These are phyloP conservation scores for Globisporangium recalcitrans DNA, from an alignment of 352 stramenopile genomes.

Conservation along the genomic window DNA sequence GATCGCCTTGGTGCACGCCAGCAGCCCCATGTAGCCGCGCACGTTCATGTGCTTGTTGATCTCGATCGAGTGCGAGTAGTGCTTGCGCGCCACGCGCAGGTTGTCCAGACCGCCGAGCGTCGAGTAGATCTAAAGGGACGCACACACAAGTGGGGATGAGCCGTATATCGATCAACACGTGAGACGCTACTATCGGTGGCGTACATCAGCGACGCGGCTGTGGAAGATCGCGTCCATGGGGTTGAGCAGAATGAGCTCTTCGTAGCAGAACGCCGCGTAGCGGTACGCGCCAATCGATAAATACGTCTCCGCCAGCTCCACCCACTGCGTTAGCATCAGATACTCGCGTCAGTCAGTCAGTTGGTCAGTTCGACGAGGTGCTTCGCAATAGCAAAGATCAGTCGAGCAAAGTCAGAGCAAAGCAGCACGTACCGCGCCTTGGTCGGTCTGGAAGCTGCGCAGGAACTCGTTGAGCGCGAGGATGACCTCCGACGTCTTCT, in stretches of 20 bases:
- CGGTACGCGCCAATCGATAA: conserved; percentile 43
- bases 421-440: conserved; percentile 40
- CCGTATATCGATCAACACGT: too few relatives aligned
- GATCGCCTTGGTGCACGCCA: conserved; percentile 55
- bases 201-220: conserved; percentile 53
- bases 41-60: conserved; percentile 63
- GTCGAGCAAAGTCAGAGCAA: too few relatives aligned
- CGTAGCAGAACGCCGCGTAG: conserved; percentile 68
- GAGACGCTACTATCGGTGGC: too few relatives aligned
- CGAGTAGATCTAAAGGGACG: conserved; percentile 39
- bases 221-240: conserved; percentile 62
- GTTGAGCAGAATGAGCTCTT: conserved; percentile 67
- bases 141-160: not conserved
- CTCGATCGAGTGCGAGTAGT: conserved; percentile 63
- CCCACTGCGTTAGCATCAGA: conserved; percentile 34
- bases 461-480: conserved; percentile 54
- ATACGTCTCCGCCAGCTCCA: conserved; percentile 57
- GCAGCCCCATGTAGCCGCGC: conserved; percentile 41
- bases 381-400: too few relatives aligned
- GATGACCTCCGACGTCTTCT: conserved; percentile 50
- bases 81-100: conserved; percentile 53
- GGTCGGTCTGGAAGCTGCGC: conserved; percentile 54
- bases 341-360: conserved; percentile 1
- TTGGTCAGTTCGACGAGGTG: too few relatives aligned
- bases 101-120: conserved; percentile 60